Conservation (phyloP, 345 rosid genomes). For the Melaleuca alternifolia region DNA sequence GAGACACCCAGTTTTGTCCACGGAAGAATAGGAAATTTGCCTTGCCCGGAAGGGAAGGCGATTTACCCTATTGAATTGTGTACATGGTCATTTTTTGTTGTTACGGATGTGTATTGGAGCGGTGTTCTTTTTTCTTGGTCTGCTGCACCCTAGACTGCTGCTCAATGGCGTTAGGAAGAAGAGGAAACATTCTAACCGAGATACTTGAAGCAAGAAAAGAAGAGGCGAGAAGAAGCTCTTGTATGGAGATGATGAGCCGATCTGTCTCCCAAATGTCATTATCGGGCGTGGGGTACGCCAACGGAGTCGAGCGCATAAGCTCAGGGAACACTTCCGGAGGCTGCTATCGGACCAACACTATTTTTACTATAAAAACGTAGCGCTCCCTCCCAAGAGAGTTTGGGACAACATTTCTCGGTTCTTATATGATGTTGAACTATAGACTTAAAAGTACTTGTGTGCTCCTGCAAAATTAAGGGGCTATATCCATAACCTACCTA, state of each 20-base stretch:
- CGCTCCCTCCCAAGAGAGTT: slow-evolving; percentile 84
- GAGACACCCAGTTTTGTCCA: too few species aligned
- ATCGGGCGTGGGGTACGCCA: slow-evolving; percentile 75
- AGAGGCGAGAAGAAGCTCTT: slow-evolving; percentile 10
- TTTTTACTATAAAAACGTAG: slow-evolving; percentile 87
- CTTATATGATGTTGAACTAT: slow-evolving; percentile 63
- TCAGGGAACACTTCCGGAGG: slow-evolving; percentile 44
- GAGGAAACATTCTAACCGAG: slow-evolving; percentile 28
- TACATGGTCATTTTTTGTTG: not conserved
- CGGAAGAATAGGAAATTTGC: too few species aligned
- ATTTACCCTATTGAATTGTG: not conserved
- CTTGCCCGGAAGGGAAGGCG: slow-evolving; percentile 43
- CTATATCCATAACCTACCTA: slow-evolving; percentile 76
- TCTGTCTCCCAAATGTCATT: slow-evolving; percentile 81
- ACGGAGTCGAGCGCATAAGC: slow-evolving; percentile 14
- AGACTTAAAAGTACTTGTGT: slow-evolving; percentile 65
- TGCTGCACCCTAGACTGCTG: slow-evolving; percentile 25
- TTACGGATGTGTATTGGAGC: not conserved
- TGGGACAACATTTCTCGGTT: slow-evolving; percentile 74
- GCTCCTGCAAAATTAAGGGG: slow-evolving; percentile 93
- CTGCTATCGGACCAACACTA: slow-evolving; percentile 59
- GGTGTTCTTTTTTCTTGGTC: slow-evolving; percentile 2
- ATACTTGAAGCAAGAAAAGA: slow-evolving; percentile 16
- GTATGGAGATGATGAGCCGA: slow-evolving; percentile 28
- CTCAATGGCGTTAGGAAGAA: slow-evolving; percentile 21